Base-by-base conservation (phyloP, 2,329 filamentous ascomycete genomes). In the Hymenoscyphus fructigenus region DNA sequence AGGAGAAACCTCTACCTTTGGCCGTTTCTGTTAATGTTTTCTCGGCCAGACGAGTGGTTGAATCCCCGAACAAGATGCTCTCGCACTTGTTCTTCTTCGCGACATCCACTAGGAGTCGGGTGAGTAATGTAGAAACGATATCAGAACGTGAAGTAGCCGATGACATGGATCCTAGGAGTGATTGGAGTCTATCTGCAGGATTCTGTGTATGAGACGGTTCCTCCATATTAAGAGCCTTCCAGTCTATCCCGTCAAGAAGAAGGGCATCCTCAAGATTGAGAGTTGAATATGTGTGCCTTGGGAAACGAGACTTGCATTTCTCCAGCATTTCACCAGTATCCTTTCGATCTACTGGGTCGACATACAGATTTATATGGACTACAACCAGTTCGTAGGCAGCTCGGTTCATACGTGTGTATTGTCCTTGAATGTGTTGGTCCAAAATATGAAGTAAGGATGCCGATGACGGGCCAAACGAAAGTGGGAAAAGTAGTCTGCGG, bases 381-480 rank as follows among this genome's bases (percentile, higher is more conserved):
- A 89, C 82, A 64, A 84, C 79, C 44, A 96, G 79, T 57, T 89
- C 85, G 75, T 91, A 97, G 0, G 85, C 85, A 4, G 87, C 79
- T 60, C 87, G 84, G 4, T 86, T 85, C 70, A 87, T 87, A 66
- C 86, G 88, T 55, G 83, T 80, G 50, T 84, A 82, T 75, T 94
- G 90, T 62, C 83, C 84, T 69, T 85, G 81, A 57, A 91, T 81
- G 73, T 92, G 91, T 66, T 84, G 80, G 76, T 91, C 85, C 62
- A 98, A 80, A 26, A 96, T 83, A 71, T 94, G 85, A 34, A 96
- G 81, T 55, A 99, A 81, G 15, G 88, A 85, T 15, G 90, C 83
- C 0, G 94, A 98, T 1, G 91, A 95, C 1, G 90, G 81, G 0
- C 95, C 94, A 72, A 92, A 89, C 0, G 93, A 97, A 1, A 97